Conservation (phyloP, 257 asterid species). For the Phtheirospermum japonicum region DNA sequence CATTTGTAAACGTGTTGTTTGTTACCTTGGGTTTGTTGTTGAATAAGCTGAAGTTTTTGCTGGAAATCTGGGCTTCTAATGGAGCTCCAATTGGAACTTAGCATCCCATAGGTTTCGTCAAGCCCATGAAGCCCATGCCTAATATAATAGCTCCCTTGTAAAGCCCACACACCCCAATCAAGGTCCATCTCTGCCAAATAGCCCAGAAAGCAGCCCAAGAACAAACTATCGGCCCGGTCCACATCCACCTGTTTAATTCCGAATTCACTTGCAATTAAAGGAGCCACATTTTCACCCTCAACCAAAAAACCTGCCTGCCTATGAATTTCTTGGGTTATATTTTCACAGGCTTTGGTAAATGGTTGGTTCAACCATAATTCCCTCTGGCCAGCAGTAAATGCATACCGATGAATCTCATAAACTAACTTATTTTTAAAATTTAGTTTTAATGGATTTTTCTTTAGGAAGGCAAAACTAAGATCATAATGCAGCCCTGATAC, state of each 20-base stretch:
- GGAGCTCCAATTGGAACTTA: conserved; percentile 37
- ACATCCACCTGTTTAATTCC: conserved; percentile 35
- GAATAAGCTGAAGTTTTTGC: conserved; percentile 34
- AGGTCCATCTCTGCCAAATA: conserved; percentile 45
- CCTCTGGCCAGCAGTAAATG: conserved; percentile 30
- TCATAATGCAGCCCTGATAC: conserved; percentile 50
- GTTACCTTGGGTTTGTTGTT: conserved; percentile 34
- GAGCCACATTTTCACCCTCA: conserved; percentile 36
- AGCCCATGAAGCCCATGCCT: conserved; percentile 35
- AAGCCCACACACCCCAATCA: conserved; percentile 66
- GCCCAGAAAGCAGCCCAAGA: conserved; percentile 38
- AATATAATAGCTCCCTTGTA: conserved; percentile 52
- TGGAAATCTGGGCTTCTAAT: conserved; percentile 35
- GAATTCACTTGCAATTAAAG: conserved; percentile 57
- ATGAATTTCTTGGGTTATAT: conserved; percentile 21
- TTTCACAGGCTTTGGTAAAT: conserved; percentile 33
- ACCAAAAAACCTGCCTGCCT: conserved; percentile 39
- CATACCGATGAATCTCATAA: conserved; percentile 52
- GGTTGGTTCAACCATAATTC: conserved; percentile 29
- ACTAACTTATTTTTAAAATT: conserved; percentile 38
- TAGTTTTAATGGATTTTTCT: conserved; percentile 27
- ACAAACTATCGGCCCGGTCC: conserved; percentile 34
- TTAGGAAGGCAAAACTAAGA: conserved; percentile 28
- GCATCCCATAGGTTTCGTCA: conserved; percentile 49
- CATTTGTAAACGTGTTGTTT: too few species aligned